These are phyloP conservation scores for Phalaenopsis hybrid DNA, from an alignment of 116 monocot genomes.

Conservation along the genomic window DNA sequence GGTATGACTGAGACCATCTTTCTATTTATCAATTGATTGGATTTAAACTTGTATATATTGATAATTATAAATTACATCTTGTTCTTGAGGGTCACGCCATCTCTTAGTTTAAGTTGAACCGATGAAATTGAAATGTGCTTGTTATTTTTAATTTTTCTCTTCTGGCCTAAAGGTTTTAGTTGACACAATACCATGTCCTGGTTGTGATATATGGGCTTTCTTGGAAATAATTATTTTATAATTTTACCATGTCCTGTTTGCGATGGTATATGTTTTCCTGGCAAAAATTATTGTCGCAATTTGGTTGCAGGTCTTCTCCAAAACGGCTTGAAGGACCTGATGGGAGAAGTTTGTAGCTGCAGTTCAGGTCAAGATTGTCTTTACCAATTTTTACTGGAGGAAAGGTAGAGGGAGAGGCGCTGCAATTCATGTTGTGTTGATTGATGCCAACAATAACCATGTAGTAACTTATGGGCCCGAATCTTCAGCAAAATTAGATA, in stretches of 20 bases:
- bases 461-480: slow-evolving; percentile 60
- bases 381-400: slow-evolving; percentile 69
- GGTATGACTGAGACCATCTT: background rate
- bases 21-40: too few relatives aligned
- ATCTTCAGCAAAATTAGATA: slow-evolving; percentile 53
- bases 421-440: slow-evolving; percentile 67
- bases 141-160: background rate
- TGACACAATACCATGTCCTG: background rate
- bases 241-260: background rate
- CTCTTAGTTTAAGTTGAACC: background rate
- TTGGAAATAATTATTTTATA: too few relatives aligned
- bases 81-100: background rate
- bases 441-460: slow-evolving; percentile 41
- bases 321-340: slow-evolving; percentile 65
- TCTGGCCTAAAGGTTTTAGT: background rate
- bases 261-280: background rate
- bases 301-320: slow-evolving; percentile 46
- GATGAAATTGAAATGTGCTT: slow-evolving; percentile 5
- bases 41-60: too few relatives aligned
- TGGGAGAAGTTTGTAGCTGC: slow-evolving; percentile 60
- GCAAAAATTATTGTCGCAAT: background rate
- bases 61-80: background rate
- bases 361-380: slow-evolving; percentile 54
- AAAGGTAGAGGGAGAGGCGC: slow-evolving; percentile 76
- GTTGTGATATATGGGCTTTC: too few relatives aligned